Conservation (phyloP, 805 yeast genomes). For the Hanseniaspora lindneri region DNA sequence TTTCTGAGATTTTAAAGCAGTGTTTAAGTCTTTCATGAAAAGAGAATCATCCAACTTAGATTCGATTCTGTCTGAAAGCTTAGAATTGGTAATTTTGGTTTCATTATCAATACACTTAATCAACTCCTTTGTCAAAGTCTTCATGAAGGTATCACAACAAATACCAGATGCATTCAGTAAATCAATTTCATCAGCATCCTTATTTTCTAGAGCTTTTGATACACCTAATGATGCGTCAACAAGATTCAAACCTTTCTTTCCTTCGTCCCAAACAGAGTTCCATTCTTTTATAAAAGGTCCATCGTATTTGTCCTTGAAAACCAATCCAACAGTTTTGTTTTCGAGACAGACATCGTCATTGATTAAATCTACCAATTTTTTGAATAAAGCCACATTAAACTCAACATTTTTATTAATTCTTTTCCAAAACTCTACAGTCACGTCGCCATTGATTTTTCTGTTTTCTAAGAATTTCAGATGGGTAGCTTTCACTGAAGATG, state of each 20-base stretch:
- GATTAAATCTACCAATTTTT: conserved; percentile 39
- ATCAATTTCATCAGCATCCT: conserved; percentile 67
- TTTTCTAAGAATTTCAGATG: conserved; percentile 37
- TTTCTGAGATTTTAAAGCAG: conserved; percentile 30
- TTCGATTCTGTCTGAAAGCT: conserved; percentile 65
- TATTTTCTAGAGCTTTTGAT: conserved; percentile 52
- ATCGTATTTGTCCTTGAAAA: conserved; percentile 62
- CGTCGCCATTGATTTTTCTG: conserved; percentile 39
- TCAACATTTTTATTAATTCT: conserved; percentile 67
- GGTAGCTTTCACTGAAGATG: conserved; percentile 76
- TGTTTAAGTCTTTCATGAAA: conserved; percentile 47
- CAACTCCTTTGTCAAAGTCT: conserved; percentile 76
- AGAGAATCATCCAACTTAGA: conserved; percentile 68
- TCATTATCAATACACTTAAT: conserved; percentile 80
- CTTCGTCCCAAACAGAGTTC: conserved; percentile 36
- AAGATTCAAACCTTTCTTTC: conserved; percentile 31
- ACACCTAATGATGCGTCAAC: conserved; percentile 45
- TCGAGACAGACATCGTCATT: conserved; percentile 25
- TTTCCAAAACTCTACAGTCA: conserved; percentile 47
- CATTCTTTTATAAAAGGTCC: conserved; percentile 83
- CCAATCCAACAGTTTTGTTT: conserved; percentile 49
- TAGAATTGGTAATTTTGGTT: conserved; percentile 55
- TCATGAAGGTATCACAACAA: conserved; percentile 68
- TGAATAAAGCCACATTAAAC: conserved; percentile 56
- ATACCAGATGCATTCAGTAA: conserved; percentile 59